Evolutionary conservation across 495 filamentous ascomycete genomes (phyloP).

Genomic region (Rhizodiscina lignyota): DNA sequence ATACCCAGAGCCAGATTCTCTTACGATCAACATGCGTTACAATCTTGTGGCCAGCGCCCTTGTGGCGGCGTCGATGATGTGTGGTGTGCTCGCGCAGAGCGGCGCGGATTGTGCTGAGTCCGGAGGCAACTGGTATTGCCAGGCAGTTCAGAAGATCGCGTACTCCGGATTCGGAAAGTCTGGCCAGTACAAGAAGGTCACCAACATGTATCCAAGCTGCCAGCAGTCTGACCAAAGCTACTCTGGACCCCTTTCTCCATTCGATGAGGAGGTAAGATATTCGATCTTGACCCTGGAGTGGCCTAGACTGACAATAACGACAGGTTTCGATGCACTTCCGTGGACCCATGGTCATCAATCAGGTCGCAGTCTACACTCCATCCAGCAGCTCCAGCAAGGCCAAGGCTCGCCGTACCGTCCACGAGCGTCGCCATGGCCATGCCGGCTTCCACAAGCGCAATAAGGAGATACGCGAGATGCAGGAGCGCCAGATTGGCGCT

Average conservation of each 20-base stretch:
- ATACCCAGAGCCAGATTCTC: too few relatives aligned
- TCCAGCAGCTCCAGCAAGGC: conserved; percentile 14
- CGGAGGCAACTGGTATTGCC: conserved; percentile 37
- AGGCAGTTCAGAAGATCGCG: conserved; percentile 37
- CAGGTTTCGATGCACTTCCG: conserved; percentile 56
- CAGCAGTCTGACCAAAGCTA: conserved; percentile 26
- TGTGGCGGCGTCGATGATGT: too few relatives aligned
- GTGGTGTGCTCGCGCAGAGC: conserved; percentile 10
- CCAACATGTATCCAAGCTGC: conserved; percentile 40
- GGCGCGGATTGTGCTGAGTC: conserved; percentile 10
- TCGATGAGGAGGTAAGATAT: conserved; percentile 44
- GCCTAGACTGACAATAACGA: too few relatives aligned
- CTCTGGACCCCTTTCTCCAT: conserved; percentile 41
- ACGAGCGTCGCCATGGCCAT: conserved; percentile 23
- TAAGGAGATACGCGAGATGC: conserved; percentile 4
- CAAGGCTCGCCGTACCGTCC: conserved; percentile 9
- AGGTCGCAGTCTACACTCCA: conserved; percentile 46
- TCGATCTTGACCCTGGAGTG: too few relatives aligned
- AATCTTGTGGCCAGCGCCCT: conserved; percentile 8
- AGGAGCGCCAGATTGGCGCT: conserved; percentile 13
- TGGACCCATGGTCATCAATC: conserved; percentile 43
- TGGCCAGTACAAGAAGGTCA: conserved; percentile 43
- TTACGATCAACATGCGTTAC: too few relatives aligned
- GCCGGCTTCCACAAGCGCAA: conserved; percentile 18
- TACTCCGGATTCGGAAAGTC: conserved; percentile 38